Base-by-base conservation (phyloP, 176 grass and related monocot genomes). In the Oryza officinalis region DNA sequence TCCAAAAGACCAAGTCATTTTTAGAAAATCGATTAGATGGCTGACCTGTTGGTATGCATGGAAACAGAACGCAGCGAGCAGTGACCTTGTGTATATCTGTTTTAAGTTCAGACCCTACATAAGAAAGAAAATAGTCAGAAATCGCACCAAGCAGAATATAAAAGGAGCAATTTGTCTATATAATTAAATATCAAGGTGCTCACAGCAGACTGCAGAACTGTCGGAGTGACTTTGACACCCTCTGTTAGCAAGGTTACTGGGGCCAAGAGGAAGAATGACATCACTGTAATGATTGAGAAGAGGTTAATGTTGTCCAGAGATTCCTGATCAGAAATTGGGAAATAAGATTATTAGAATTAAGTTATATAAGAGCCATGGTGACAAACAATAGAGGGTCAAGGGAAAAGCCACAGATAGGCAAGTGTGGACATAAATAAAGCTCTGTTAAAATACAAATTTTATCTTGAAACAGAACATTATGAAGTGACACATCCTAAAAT, bases 1-100 rank as follows among this genome's bases (percentile, higher is more conserved):
- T 44, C n/a, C 11, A 47, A 45, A 17, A 90, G 67, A 17, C 27
- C 0, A 4, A 14, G 28, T 28, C 35, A 79, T 1, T 25, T 25
- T 67, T 10, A 69, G 17, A 65, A 26, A 45, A 27, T 18, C 38
- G 12, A 72, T 23, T 50, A 67, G 67, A 84, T 18, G 1, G 4
- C 69, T 86, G 6, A 99, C 96, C 93, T 99, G 96, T 83, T 99
- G 96, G 82, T 94, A 96, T 8, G 96, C 96, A 74, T 99, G 93
- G 86, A 99, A 99, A 84, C 93, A 99, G 35, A 96, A 80, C 20
- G 85, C 96, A 72, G 93, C 91, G 72, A 99, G 7, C 57, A 96
- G 78, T 27, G 91, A 90, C 64, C 89, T 90, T 46, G 85, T 86
- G 90, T 99, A 99, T 72, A 81, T 54, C 81, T 94, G 85, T 31